Conservation (phyloP, 2,329 filamentous ascomycete genomes). For the Sarocladiaceae sp. region DNA sequence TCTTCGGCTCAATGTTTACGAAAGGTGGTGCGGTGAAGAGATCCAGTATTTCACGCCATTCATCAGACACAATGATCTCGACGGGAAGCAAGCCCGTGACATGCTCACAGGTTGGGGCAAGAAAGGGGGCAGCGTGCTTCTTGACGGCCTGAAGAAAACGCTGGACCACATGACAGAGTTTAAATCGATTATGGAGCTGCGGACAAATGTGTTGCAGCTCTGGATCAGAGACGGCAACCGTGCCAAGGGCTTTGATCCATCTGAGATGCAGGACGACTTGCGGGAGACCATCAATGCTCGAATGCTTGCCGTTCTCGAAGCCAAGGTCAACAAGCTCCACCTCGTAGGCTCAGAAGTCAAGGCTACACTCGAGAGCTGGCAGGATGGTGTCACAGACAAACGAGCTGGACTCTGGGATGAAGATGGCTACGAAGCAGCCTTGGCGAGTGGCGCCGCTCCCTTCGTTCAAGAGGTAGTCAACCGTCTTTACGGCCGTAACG, state of each 20-base stretch:
- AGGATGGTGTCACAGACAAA: conserved; percentile 42
- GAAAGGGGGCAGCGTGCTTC: conserved; percentile 50
- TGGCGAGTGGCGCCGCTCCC: conserved; percentile 55
- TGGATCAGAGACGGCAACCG: conserved; percentile 67
- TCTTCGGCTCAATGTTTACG: conserved; percentile 69
- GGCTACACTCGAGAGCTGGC: conserved; percentile 55
- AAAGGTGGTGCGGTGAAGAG: conserved; percentile 75
- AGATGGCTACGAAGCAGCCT: conserved; percentile 56
- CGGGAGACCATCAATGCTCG: conserved; percentile 63
- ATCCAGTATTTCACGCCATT: conserved; percentile 82
- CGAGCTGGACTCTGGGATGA: conserved; percentile 60
- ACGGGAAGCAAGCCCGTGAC: conserved; percentile 51
- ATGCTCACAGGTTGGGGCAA: conserved; percentile 60
- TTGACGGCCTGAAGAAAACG: conserved; percentile 55
- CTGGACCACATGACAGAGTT: conserved; percentile 59
- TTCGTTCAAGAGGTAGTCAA: conserved; percentile 67
- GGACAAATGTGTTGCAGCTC: conserved; percentile 63
- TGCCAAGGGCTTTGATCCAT: conserved; percentile 59
- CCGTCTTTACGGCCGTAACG: conserved; percentile 65
- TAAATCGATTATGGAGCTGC: conserved; percentile 60
- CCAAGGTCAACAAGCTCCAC: conserved; percentile 57
- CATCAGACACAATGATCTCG: conserved; percentile 72
- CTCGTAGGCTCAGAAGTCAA: conserved; percentile 60
- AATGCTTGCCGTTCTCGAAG: conserved; percentile 55
- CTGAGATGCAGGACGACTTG: conserved; percentile 61